A percentile compares a stretch with the other conserved stretches of the same genome.
Evolutionary conservation across 768 basidiomycete species (phyloP).

Genomic region (Collybiopsis luxurians): DNA sequence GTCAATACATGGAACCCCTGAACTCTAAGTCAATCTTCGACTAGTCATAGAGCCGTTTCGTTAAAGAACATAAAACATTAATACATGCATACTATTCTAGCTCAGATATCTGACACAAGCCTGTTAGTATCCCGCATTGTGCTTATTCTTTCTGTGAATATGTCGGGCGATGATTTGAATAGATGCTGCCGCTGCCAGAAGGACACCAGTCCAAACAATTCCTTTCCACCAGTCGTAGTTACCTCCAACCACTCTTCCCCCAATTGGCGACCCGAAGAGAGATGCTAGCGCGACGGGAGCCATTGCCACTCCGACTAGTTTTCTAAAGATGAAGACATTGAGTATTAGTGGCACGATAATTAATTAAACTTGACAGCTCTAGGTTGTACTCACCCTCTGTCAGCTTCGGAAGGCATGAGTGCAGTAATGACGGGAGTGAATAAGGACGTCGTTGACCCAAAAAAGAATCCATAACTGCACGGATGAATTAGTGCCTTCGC

Average conservation of each 20-base stretch:
- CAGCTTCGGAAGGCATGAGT: slow-evolving; percentile 5
- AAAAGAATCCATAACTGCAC: slow-evolving; percentile 3
- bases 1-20: too few relatives aligned
- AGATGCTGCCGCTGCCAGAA: neutral
- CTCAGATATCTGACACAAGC: too few relatives aligned
- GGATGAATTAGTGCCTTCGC: neutral
- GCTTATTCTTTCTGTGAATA: neutral
- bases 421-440: slow-evolving; percentile 3
- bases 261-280: neutral
- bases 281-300: slow-evolving; percentile 2
- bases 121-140: too few relatives aligned
- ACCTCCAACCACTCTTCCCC: neutral
- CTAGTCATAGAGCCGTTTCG: too few relatives aligned
- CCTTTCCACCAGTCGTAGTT: slow-evolving; percentile 4
- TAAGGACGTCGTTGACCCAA: neutral
- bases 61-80: too few relatives aligned
- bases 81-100: too few relatives aligned
- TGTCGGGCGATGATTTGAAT: neutral
- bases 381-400: slow-evolving; percentile 1
- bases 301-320: slow-evolving; percentile 1
- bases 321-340: neutral
- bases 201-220: slow-evolving; percentile 1
- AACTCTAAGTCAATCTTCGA: too few relatives aligned
- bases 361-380: too few relatives aligned
- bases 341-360: neutral